Percentiles rank a stretch among this genome's conserved stretches.
phyloP scores from a whole-genome alignment of 1,284 basidiomycete species.

The Lentinus polychrous region DNA sequence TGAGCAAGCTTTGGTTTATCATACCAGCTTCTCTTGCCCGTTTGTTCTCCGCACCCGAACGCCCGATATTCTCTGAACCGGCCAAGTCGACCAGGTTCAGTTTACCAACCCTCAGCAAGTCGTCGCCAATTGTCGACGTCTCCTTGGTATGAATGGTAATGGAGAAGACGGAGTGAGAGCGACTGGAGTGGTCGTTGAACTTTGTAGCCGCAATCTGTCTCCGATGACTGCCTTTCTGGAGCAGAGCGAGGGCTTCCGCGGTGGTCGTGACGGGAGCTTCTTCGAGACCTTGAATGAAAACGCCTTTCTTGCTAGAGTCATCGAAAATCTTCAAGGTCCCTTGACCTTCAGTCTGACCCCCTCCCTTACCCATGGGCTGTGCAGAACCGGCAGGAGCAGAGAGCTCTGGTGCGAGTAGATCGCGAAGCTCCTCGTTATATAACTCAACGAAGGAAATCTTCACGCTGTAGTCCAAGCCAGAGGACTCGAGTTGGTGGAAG shows the following conservation, averaged over 20 bases:
- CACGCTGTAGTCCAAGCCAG: conserved; percentile 82
- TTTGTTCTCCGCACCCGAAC: conserved; percentile 93
- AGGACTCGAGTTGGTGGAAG: conserved; percentile 82
- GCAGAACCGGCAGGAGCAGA: conserved; percentile 50
- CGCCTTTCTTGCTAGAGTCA: conserved; percentile 80
- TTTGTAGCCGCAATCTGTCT: conserved; percentile 95
- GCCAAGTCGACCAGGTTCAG: conserved; percentile 97
- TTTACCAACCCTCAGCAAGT: conserved; percentile 90
- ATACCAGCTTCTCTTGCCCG: conserved; percentile 95
- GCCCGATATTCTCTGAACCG: conserved; percentile 95
- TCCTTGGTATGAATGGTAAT: conserved; percentile 94
- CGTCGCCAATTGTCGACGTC: conserved; percentile 72
- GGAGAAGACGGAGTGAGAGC: conserved; percentile 98
- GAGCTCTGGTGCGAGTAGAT: conserved; percentile 76
- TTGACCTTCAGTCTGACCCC: conserved; percentile 34
- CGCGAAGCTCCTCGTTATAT: conserved; percentile 99
- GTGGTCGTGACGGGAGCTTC: conserved; percentile 84
- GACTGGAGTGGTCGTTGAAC: conserved; percentile 96
- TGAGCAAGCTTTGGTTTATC: conserved; percentile 97
- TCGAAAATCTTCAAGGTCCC: conserved; percentile 87
- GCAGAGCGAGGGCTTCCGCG: conserved; percentile 77
- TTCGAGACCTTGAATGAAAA: conserved; percentile 93
- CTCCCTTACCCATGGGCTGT: conserved; percentile 67
- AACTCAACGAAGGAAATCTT: conserved; percentile 94
- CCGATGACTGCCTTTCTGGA: conserved; percentile 85